Percentiles rank a stretch among this genome's conserved stretches.
phyloP scores from a whole-genome alignment of 345 rosid genomes.

The Lumnitzera littorea region DNA sequence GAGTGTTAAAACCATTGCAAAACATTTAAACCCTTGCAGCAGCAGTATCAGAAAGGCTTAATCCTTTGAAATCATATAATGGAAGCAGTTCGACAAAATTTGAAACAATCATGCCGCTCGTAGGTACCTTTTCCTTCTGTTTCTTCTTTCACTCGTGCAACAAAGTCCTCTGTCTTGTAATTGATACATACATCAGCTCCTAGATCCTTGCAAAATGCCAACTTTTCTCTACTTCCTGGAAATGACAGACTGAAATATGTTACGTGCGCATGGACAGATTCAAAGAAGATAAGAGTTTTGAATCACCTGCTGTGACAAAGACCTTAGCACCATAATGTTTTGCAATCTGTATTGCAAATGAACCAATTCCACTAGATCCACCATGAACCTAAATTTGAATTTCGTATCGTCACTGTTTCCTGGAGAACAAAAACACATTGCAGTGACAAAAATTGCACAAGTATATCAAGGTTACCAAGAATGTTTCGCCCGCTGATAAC shows the following conservation, averaged over 20 bases:
- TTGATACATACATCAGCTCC: slow-evolving; percentile 89
- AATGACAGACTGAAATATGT: slow-evolving; percentile 6
- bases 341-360: slow-evolving; percentile 83
- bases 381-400: slow-evolving; percentile 63
- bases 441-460: too few species aligned
- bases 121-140: slow-evolving; percentile 67
- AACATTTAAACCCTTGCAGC: too few species aligned
- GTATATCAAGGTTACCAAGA: slow-evolving; percentile 31
- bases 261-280: background rate
- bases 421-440: too few species aligned
- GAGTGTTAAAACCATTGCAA: too few species aligned
- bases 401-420: background rate
- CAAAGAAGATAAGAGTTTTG: background rate
- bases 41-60: too few species aligned
- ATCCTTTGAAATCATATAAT: too few species aligned
- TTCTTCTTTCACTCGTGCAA: slow-evolving; percentile 70
- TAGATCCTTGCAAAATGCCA: slow-evolving; percentile 74
- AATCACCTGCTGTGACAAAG: slow-evolving; percentile 82
- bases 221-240: slow-evolving; percentile 68
- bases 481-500: slow-evolving; percentile 54
- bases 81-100: too few species aligned
- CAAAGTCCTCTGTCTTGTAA: slow-evolving; percentile 90
- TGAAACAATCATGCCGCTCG: too few species aligned
- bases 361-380: slow-evolving; percentile 92
- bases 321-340: slow-evolving; percentile 58